Conservation (phyloP, 73 alveolate species). For the Durusdinium trenchii region DNA sequence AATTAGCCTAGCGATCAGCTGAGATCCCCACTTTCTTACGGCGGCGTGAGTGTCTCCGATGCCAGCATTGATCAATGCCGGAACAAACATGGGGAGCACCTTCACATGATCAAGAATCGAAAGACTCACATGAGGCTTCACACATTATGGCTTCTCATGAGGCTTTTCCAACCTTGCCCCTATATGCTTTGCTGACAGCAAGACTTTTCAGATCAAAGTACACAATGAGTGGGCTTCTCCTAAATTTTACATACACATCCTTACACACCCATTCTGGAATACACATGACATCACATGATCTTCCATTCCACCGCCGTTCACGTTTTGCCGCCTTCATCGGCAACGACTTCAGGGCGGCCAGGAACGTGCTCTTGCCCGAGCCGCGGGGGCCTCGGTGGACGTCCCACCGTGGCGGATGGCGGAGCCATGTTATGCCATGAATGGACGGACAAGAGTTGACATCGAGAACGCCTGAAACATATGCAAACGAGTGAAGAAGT, state of each 20-base stretch:
- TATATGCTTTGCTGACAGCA: too few relatives aligned
- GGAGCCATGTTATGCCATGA: not conserved
- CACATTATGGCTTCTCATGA: too few relatives aligned
- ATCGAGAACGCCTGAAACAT: not conserved
- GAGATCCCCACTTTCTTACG: constrained; percentile 8
- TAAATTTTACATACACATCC: too few relatives aligned
- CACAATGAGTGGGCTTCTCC: too few relatives aligned
- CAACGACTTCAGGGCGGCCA: constrained; percentile 23
- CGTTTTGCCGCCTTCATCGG: constrained; percentile 50
- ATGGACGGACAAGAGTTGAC: not conserved
- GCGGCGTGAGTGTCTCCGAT: constrained; percentile 60
- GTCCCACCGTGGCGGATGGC: not conserved
- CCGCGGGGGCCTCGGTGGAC: constrained; percentile 31
- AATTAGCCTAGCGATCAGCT: too few relatives aligned
- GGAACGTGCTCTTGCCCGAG: constrained; percentile 33
- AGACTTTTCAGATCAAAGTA: too few relatives aligned
- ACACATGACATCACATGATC: too few relatives aligned
- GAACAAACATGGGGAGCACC: constrained; percentile 66
- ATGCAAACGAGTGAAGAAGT: too few relatives aligned
- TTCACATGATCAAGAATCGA: too few relatives aligned
- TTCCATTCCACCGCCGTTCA: too few relatives aligned
- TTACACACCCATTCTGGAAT: too few relatives aligned
- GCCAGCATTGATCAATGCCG: constrained; percentile 56
- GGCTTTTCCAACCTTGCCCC: not conserved
- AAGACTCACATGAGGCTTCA: too few relatives aligned